These are phyloP conservation scores for Phytophthora palmivora DNA, from an alignment of 352 stramenopile genomes.

Conservation along the genomic window DNA sequence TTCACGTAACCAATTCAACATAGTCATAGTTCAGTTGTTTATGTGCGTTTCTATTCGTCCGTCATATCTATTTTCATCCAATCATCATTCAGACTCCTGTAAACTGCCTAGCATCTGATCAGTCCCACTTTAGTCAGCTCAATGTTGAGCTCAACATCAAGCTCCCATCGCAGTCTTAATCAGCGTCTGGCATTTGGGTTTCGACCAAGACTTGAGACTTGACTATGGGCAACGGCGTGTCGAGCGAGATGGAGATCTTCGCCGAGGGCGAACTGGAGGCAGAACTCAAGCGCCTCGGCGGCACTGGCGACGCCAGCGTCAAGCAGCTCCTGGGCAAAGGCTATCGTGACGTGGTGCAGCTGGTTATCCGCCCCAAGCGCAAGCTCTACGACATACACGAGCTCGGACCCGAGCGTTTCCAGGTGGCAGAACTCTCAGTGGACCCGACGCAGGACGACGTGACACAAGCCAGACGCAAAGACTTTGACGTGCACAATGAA, in stretches of 20 bases:
- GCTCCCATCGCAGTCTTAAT: conserved; percentile 1
- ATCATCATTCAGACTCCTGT: background rate
- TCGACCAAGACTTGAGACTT: background rate
- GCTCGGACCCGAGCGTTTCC: conserved; percentile 62
- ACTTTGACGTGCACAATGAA: conserved; percentile 78
- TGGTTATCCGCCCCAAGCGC: conserved; percentile 78
- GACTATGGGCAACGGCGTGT: conserved; percentile 78
- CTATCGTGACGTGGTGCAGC: conserved; percentile 80
- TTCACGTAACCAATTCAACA: too few relatives aligned
- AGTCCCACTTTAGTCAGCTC: conserved; percentile 14
- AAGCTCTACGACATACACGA: conserved; percentile 54
- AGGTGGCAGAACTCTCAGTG: conserved; percentile 37
- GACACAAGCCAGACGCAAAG: conserved; percentile 45
- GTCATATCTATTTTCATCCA: conserved; percentile 10
- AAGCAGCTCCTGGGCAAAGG: conserved; percentile 77
- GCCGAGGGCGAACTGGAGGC: conserved; percentile 78
- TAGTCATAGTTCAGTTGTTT: too few relatives aligned
- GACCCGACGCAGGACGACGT: conserved; percentile 21
- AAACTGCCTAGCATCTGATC: conserved; percentile 10
- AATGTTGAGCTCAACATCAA: conserved; percentile 8
- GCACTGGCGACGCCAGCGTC: conserved; percentile 70
- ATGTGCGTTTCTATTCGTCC: too few relatives aligned
- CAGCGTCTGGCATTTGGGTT: conserved; percentile 6
- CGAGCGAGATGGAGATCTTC: conserved; percentile 85
- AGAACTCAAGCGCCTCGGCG: conserved; percentile 70